Percentiles rank a stretch among this genome's conserved stretches.
These are phyloP conservation scores for Stephanodiscus triporus DNA, from an alignment of 108 stramenopile species.

Conservation along the genomic window DNA sequence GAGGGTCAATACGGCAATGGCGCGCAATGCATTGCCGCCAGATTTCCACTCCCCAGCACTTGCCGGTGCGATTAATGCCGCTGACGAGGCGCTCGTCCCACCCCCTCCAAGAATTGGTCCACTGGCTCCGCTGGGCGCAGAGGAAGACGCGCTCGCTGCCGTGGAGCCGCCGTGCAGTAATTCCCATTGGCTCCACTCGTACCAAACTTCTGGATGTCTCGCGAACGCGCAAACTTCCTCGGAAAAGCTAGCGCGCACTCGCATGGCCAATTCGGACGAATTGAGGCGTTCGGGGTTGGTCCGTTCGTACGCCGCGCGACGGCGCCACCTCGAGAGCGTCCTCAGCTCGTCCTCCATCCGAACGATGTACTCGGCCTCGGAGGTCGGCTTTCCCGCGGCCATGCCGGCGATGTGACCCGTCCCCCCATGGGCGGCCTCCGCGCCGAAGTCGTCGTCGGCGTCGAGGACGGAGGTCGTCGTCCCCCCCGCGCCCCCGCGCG, in stretches of 20 bases:
- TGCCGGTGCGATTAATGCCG: constrained; percentile 37
- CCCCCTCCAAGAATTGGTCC: constrained; percentile 11
- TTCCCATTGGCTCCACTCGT: constrained; percentile 91
- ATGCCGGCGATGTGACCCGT: constrained; percentile 15
- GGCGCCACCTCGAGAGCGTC: constrained; percentile 74
- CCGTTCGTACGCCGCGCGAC: constrained; percentile 78
- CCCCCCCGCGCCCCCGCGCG: constrained; percentile 24
- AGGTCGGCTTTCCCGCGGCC: constrained; percentile 10
- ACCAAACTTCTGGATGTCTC: constrained; percentile 85
- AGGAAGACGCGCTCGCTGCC: constrained; percentile 20
- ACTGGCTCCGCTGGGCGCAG: constrained; percentile 6
- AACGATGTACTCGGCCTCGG: constrained; percentile 53
- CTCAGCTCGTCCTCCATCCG: constrained; percentile 67
- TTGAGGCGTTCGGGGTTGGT: constrained; percentile 87
- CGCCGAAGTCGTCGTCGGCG: constrained; percentile 33
- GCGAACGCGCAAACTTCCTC: constrained; percentile 80
- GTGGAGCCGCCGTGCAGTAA: constrained; percentile 47
- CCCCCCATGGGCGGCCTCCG: constrained; percentile 26
- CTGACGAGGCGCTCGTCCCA: constrained; percentile 18
- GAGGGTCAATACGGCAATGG: constrained; percentile 68
- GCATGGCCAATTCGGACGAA: constrained; percentile 52
- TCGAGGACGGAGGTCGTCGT: constrained; percentile 21
- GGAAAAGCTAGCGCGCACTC: constrained; percentile 73
- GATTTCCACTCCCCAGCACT: constrained; percentile 33
- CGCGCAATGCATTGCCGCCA: constrained; percentile 45